These are phyloP conservation scores for Fusarium beomiforme DNA, from an alignment of 2,329 filamentous ascomycete species.

Conservation along the genomic window DNA sequence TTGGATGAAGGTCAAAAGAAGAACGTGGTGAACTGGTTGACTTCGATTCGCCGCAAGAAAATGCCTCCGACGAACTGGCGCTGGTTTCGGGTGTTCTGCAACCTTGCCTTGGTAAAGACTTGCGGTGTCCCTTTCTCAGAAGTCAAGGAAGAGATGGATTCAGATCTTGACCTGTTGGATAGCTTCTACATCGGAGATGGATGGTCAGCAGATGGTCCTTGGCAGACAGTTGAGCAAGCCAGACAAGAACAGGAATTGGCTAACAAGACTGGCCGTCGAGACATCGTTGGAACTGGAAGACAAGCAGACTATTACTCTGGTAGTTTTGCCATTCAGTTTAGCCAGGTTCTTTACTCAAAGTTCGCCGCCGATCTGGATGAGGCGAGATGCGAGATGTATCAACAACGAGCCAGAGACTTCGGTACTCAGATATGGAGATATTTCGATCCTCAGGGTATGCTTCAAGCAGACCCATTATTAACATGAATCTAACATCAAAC, in stretches of 20 bases:
- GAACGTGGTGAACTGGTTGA: constrained; percentile 55
- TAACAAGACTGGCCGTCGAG: constrained; percentile 32
- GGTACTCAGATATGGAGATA: constrained; percentile 57
- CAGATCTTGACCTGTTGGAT: constrained; percentile 56
- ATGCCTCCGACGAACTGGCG: constrained; percentile 63
- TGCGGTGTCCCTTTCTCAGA: constrained; percentile 50
- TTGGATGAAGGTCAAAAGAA: constrained; percentile 44
- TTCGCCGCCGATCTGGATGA: constrained; percentile 55
- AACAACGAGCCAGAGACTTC: constrained; percentile 53
- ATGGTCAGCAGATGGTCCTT: constrained; percentile 60
- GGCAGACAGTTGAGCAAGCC: constrained; percentile 44
- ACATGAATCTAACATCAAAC: not conserved
- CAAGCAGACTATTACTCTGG: constrained; percentile 65
- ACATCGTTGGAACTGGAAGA: constrained; percentile 38
- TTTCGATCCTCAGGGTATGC: constrained; percentile 56
- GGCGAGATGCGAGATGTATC: constrained; percentile 50
- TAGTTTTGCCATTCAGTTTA: constrained; percentile 64
- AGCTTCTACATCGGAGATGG: constrained; percentile 56
- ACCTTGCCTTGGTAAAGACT: constrained; percentile 56
- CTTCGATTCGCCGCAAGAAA: constrained; percentile 53
- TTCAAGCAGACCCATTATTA: accelerated
- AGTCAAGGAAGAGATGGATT: constrained; percentile 50
- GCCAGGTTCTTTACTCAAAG: constrained; percentile 57
- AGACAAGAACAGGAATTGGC: not conserved
- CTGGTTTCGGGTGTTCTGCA: constrained; percentile 63